A percentile compares a stretch with the other conserved stretches of the same genome.
Conservation (phyloP, 2,329 filamentous ascomycete species). For the Trichoderma sp. region DNA sequence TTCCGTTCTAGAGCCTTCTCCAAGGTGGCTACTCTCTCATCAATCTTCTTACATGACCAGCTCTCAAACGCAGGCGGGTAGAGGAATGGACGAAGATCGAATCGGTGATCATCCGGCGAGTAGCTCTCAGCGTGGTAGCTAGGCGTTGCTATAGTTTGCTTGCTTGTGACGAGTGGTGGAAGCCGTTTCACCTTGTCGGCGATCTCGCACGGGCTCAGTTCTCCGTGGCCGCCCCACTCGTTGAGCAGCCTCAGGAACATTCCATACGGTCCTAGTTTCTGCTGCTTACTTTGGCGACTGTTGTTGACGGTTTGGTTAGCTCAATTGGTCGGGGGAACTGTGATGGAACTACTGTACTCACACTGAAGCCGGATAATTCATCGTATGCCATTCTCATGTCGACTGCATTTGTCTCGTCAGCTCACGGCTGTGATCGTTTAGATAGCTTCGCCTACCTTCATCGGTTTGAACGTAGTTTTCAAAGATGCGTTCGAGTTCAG, state of each 20-base stretch:
- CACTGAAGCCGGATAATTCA: neutral
- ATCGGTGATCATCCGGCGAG: constrained; percentile 30
- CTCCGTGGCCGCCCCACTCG: constrained; percentile 35
- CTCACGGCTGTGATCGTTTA: neutral
- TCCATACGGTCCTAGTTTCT: constrained; percentile 41
- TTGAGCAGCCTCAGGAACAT: constrained; percentile 39
- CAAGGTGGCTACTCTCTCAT: constrained; percentile 35
- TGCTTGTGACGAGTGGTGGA: neutral
- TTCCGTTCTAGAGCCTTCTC: constrained; percentile 25
- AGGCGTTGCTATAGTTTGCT: neutral
- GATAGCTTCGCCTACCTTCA: constrained; percentile 21
- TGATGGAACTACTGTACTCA: neutral
- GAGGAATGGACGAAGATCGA: constrained; percentile 24
- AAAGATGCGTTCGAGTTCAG: neutral
- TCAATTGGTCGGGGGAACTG: too few relatives aligned
- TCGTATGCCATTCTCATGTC: constrained; percentile 6
- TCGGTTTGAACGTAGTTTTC: constrained; percentile 8
- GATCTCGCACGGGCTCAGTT: constrained; percentile 33
- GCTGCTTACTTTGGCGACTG: constrained; percentile 39
- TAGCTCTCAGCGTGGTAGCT: constrained; percentile 18
- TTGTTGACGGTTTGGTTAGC: constrained; percentile 18
- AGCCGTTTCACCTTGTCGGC: constrained; percentile 29
- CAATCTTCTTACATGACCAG: constrained; percentile 41
- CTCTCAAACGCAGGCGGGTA: constrained; percentile 35
- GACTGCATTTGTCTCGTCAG: constrained; percentile 23